A percentile compares a stretch with the other conserved stretches of the same genome.
phyloP scores from a whole-genome alignment of 306 rosid genomes.

The Spatholobus suberectus region DNA sequence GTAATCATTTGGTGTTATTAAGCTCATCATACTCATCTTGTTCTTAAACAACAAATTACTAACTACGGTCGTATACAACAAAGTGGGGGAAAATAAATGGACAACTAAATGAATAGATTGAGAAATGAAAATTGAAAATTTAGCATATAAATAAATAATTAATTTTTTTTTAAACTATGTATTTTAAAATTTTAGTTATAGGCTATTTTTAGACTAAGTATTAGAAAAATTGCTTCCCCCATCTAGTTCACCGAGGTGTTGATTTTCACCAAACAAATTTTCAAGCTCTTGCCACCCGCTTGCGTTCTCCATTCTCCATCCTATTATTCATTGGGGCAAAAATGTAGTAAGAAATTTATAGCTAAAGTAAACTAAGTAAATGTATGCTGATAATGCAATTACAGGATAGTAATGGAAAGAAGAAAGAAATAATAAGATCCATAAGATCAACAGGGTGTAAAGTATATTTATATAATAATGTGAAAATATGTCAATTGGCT shows the following conservation, averaged over 20 bases:
- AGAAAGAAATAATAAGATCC: too few relatives aligned
- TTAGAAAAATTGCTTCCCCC: not conserved
- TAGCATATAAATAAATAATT: not conserved
- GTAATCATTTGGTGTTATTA: too few relatives aligned
- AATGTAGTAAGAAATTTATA: not conserved
- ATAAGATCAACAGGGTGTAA: not conserved
- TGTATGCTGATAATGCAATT: not conserved
- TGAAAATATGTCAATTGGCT: conserved; percentile 13
- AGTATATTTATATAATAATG: not conserved
- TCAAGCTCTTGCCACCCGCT: not conserved
- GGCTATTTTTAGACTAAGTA: not conserved
- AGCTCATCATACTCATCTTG: too few relatives aligned
- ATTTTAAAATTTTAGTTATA: not conserved
- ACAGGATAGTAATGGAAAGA: not conserved
- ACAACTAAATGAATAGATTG: not conserved
- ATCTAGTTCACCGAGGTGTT: not conserved
- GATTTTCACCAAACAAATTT: not conserved
- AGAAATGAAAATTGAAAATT: not conserved
- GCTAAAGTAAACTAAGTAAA: not conserved
- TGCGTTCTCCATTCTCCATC: not conserved
- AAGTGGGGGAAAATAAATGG: not conserved
- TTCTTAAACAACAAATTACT: not conserved
- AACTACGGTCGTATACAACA: not conserved
- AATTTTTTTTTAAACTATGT: not conserved
- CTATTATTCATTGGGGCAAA: not conserved